These are phyloP conservation scores for Vaccinium corymbosum DNA, from an alignment of 148 eudicot genomes.

Conservation along the genomic window DNA sequence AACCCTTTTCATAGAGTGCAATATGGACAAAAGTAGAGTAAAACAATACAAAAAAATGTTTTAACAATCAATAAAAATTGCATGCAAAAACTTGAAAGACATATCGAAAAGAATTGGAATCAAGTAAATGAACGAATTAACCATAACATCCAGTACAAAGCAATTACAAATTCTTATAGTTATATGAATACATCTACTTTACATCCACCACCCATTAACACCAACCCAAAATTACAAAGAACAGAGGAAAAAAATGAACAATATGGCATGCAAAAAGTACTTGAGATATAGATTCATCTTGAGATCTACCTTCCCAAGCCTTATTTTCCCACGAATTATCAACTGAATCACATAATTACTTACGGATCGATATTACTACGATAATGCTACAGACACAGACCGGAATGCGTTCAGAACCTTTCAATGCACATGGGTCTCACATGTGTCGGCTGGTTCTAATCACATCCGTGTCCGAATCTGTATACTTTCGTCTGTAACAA, in stretches of 20 bases:
- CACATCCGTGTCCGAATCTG: too few relatives aligned
- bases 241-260: neutral
- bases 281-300: neutral
- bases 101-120: neutral
- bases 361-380: too few relatives aligned
- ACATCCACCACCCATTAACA: neutral
- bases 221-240: neutral
- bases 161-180: neutral
- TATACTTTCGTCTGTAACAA: too few relatives aligned
- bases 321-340: neutral
- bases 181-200: neutral
- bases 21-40: neutral
- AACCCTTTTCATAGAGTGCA: too few relatives aligned
- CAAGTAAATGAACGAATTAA: constrained; percentile 2
- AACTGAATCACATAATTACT: neutral
- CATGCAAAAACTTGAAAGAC: neutral
- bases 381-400: too few relatives aligned
- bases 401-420: too few relatives aligned
- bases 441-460: too few relatives aligned
- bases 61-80: neutral
- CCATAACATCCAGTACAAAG: neutral
- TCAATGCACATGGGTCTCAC: too few relatives aligned
- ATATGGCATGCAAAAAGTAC: neutral
- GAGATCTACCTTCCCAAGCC: neutral
- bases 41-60: neutral